Conservation (phyloP, 768 basidiomycete genomes). For the Mycena rosella region DNA sequence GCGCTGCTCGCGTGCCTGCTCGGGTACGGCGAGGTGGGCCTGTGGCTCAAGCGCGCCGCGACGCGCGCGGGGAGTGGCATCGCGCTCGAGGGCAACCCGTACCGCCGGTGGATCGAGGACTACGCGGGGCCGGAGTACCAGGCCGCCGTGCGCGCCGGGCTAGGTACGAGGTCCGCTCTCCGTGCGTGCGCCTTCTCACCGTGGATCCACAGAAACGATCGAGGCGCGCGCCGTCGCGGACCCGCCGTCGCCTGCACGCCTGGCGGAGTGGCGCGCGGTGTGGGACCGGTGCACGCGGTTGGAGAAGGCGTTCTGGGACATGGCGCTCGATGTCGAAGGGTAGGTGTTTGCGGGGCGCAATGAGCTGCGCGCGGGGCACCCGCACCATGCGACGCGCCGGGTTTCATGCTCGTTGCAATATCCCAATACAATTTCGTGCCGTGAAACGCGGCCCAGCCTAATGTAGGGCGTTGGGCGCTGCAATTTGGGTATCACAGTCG, state of each 20-base stretch:
- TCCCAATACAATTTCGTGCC: not conserved
- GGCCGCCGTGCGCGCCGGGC: conserved; percentile 75
- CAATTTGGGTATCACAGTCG: too few species aligned
- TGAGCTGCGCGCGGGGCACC: not conserved
- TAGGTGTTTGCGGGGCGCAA: not conserved
- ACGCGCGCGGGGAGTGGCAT: conserved; percentile 65
- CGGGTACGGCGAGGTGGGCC: conserved; percentile 93
- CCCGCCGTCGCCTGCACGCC: conserved; percentile 70
- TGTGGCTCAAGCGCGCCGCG: conserved; percentile 79
- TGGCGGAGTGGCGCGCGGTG: conserved; percentile 75
- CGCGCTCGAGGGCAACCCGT: conserved; percentile 76
- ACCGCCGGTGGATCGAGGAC: conserved; percentile 82
- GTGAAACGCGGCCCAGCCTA: conserved; percentile 2
- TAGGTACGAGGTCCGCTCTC: conserved; percentile 64
- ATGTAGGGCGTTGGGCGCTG: not conserved
- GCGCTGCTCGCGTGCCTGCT: conserved; percentile 88
- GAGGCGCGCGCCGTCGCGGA: conserved; percentile 72
- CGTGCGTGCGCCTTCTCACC: conserved; percentile 4
- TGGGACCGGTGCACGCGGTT: conserved; percentile 84
- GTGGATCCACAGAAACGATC: conserved; percentile 69
- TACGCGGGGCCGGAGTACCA: conserved; percentile 83
- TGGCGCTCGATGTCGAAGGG: conserved; percentile 52
- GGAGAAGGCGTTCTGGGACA: conserved; percentile 92
- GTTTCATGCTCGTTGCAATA: not conserved
- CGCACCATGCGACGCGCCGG: not conserved